Evolutionary conservation across 441 rosid species (phyloP).

Genomic region (Eugenia klotzschiana): DNA sequence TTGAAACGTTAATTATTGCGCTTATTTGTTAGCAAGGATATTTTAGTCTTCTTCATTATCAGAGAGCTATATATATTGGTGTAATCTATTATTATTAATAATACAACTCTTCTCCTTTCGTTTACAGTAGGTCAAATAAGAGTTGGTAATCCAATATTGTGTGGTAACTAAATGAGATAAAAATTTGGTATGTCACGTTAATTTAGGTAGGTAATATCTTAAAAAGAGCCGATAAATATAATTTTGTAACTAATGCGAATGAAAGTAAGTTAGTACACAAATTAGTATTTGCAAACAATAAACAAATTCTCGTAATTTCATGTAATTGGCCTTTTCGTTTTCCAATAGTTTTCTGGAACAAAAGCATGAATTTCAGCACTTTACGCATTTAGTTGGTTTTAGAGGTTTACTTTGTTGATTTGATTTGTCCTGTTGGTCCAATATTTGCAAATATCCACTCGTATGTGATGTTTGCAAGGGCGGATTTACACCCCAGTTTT

Average conservation of each 20-base stretch:
- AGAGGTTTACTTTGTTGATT: background rate
- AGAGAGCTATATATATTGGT: too few relatives aligned
- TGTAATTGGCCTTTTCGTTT: background rate
- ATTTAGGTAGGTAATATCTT: background rate
- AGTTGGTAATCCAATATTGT: background rate
- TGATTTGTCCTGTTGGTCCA: background rate
- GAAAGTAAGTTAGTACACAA: background rate
- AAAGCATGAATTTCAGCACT: background rate
- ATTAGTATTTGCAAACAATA: background rate
- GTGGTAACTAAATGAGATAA: background rate
- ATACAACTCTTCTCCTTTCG: too few relatives aligned
- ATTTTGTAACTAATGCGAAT: background rate
- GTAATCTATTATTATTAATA: too few relatives aligned
- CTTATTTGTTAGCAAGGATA: too few relatives aligned
- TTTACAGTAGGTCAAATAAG: background rate
- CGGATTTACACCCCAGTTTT: background rate
- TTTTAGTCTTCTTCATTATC: too few relatives aligned
- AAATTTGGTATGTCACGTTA: background rate
- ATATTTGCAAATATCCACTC: background rate
- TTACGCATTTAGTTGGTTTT: background rate
- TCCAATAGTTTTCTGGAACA: background rate
- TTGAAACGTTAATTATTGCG: too few relatives aligned
- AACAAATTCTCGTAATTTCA: background rate
- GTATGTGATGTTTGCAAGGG: background rate
- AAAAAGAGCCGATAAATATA: background rate